phyloP scores from a whole-genome alignment of 2,329 filamentous ascomycete species.

The Cladophialophora immunda region DNA sequence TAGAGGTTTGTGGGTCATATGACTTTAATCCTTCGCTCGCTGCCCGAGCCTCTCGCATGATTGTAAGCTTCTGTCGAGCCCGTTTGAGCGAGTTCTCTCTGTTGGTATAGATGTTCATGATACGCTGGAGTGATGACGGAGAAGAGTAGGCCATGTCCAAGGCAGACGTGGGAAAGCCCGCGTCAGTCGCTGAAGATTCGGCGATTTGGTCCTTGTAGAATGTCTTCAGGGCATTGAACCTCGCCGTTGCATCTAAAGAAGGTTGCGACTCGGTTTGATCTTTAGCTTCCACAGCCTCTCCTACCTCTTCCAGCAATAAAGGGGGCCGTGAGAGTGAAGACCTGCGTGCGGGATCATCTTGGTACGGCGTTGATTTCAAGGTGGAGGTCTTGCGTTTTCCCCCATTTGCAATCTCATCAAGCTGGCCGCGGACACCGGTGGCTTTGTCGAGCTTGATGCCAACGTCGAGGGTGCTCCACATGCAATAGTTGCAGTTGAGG shows the following conservation, averaged over 20 bases:
- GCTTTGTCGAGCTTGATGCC: constrained; percentile 89
- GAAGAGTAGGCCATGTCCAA: constrained; percentile 65
- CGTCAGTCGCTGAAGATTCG: constrained; percentile 62
- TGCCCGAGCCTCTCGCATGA: constrained; percentile 82
- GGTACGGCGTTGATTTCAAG: constrained; percentile 28
- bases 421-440: constrained; percentile 83
- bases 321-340: constrained; percentile 34
- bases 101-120: constrained; percentile 87
- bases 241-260: constrained; percentile 69
- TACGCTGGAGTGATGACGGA: constrained; percentile 81
- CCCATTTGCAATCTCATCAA: constrained; percentile 71
- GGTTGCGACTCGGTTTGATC: constrained; percentile 48
- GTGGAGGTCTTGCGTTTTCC: constrained; percentile 37
- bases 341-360: constrained; percentile 27
- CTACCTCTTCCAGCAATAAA: constrained; percentile 35
- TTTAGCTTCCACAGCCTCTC: constrained; percentile 44
- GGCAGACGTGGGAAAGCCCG: constrained; percentile 59
- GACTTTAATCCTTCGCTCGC: constrained; percentile 75
- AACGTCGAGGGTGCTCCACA: constrained; percentile 90
- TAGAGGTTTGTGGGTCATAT: constrained; percentile 59
- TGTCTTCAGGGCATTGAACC: constrained; percentile 76
- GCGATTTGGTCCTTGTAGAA: constrained; percentile 81
- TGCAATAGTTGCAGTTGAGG: constrained; percentile 87
- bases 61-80: constrained; percentile 70
- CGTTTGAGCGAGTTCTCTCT: constrained; percentile 66